Conservation (phyloP, 2,329 filamentous ascomycete genomes). For the Fusarium nodosum region DNA sequence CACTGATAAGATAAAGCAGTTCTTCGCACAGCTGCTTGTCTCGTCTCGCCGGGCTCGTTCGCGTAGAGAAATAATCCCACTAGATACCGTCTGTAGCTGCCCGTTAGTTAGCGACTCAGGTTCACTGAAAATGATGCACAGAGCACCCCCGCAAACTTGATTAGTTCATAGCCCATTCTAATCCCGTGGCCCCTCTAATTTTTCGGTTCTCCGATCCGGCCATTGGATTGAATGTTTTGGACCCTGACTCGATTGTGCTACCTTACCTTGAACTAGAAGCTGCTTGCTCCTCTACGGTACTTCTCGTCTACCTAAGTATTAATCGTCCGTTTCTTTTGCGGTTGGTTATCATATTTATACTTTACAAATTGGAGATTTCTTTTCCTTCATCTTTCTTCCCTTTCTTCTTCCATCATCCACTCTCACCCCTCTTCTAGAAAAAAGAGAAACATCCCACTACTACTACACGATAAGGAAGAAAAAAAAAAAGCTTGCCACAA, state of each 20-base stretch:
- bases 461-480: neutral
- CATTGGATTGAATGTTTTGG: slow-evolving; percentile 28
- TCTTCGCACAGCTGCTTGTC: neutral
- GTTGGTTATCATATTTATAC: slow-evolving; percentile 4
- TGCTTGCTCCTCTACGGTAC: slow-evolving; percentile 6
- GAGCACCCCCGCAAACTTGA: slow-evolving; percentile 27
- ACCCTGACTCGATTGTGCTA: slow-evolving; percentile 38
- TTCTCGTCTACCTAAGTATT: slow-evolving; percentile 2
- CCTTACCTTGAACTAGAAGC: slow-evolving; percentile 3
- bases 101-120: neutral
- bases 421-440: neutral
- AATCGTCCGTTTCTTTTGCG: slow-evolving; percentile 10
- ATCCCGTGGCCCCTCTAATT: slow-evolving; percentile 43
- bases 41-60: neutral
- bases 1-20: slow-evolving; percentile 40
- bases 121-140: slow-evolving; percentile 2
- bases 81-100: neutral
- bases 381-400: neutral
- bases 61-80: slow-evolving; percentile 7
- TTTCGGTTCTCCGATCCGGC: slow-evolving; percentile 47
- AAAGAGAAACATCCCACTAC: neutral
- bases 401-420: neutral
- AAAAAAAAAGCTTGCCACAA: slow-evolving; percentile 31
- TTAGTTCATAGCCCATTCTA: neutral
- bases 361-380: slow-evolving; percentile 1